Evolutionary conservation across 1,284 basidiomycete genomes (phyloP), one percentile per base, ranked within the genome.

Genomic region (Naganishia albida): DNA sequence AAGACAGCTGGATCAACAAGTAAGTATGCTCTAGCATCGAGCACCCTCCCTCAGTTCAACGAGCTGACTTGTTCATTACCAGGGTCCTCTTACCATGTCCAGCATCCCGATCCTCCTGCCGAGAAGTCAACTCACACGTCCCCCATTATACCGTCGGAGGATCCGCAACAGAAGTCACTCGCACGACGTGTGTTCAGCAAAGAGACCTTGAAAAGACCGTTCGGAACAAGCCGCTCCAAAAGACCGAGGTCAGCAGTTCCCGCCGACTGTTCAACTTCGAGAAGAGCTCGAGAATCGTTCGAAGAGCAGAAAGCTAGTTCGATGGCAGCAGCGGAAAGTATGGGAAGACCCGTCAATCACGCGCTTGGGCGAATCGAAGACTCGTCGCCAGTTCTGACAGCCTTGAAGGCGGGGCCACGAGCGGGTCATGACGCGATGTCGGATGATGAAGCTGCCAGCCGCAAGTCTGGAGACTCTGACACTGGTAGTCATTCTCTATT

Each of bases 121-220:
- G 18, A 49, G n/a, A 40, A 40, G 7, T 39, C 56, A 2, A 44
- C 46, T 23, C 28, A 20, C 15, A 13, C n/a, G 18, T 60, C 56
- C 2, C 56, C 46, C 16, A 15, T 39, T 7, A 60, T 60, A 49
- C 56, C 56, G 18, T 3, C 25, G n/a, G 46, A 60, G n/a, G 12
- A 42, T 16, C 46, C 30, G 6, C 49, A 60, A 40, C 28, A 23
- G 18, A 48, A 49, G 15, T 42, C 40, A 6, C 30, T 49, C n/a
- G 12, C 49, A 3, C 43, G 56, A n/a, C 56, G 56, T 7, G 48
- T 60, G 30, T 60, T 49, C 20, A 60, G 56, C 20, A 60, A 60
- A 50, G 56, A 60, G 23, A 44, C 44, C 30, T 34, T 60, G 44
- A 39, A 49, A 16, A 44, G 44, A 26, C 34, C 23, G 18, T 20